A percentile compares a stretch with the other conserved stretches of the same genome.
Conservation (phyloP, 2,329 filamentous ascomycete species). For the Neofusicoccum ribis region DNA sequence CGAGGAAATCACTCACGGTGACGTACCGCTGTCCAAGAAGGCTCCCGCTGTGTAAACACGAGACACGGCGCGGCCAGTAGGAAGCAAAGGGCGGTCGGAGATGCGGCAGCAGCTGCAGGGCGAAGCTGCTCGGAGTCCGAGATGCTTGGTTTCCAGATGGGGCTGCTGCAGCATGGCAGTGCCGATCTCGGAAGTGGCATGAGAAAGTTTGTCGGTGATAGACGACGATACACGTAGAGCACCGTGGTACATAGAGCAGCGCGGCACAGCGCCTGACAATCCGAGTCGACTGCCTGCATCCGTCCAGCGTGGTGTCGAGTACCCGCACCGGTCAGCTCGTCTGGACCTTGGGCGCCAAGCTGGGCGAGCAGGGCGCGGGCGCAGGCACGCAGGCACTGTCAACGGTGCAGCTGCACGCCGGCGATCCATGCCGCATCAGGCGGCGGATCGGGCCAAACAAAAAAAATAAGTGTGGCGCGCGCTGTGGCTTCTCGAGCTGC, state of each 20-base stretch:
- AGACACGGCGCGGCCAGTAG: neutral
- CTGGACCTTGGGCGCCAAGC: neutral
- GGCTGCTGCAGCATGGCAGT: neutral
- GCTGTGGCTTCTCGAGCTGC: neutral
- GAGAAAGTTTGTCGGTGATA: neutral
- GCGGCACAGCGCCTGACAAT: neutral
- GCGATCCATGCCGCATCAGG: neutral
- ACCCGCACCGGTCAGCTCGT: constrained; percentile 6
- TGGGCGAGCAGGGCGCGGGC: neutral
- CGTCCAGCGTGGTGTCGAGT: neutral
- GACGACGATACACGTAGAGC: neutral
- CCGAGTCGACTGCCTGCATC: neutral
- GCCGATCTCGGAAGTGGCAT: neutral
- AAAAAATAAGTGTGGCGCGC: constrained; percentile 1
- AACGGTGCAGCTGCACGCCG: neutral
- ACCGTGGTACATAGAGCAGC: neutral
- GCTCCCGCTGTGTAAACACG: constrained; percentile 7
- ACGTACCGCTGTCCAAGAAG: constrained; percentile 59
- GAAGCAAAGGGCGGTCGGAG: neutral
- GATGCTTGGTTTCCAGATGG: neutral
- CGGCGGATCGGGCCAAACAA: neutral
- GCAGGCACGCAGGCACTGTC: neutral
- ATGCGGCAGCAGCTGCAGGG: neutral
- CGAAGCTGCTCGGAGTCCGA: neutral
- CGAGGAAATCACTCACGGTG: constrained; percentile 68